A percentile compares a stretch with the other conserved stretches of the same genome.
phyloP scores from a whole-genome alignment of 495 filamentous ascomycete genomes.

The Cryomyces minteri region DNA sequence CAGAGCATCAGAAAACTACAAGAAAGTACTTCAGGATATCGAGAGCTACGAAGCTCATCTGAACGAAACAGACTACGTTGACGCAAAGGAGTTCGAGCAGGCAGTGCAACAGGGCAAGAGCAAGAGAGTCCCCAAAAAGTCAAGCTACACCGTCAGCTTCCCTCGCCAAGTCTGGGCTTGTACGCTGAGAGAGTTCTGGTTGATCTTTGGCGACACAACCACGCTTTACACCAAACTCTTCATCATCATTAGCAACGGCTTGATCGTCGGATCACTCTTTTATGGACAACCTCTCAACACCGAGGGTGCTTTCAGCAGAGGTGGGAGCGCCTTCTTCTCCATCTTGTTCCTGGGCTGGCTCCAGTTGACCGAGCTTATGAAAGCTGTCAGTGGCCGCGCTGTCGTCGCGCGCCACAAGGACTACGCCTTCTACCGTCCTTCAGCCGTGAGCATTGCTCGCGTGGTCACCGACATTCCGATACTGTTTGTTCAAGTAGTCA shows the following conservation, averaged over 20 bases:
- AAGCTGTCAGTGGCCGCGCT: constrained; percentile 41
- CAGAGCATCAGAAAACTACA: constrained; percentile 30
- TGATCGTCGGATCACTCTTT: constrained; percentile 60
- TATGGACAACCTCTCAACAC: constrained; percentile 45
- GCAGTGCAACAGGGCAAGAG: constrained; percentile 51
- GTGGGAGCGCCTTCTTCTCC: constrained; percentile 54
- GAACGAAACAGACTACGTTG: constrained; percentile 36
- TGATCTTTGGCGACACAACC: constrained; percentile 51
- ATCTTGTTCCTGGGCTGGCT: constrained; percentile 63
- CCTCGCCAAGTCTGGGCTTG: constrained; percentile 49
- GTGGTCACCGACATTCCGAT: constrained; percentile 53
- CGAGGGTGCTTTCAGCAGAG: constrained; percentile 46
- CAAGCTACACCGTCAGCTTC: constrained; percentile 53
- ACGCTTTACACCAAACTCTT: constrained; percentile 63
- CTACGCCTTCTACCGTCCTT: constrained; percentile 66
- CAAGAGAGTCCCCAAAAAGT: constrained; percentile 48
- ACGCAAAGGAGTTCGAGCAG: constrained; percentile 50
- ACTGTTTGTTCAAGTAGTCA: constrained; percentile 39
- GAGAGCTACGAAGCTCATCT: constrained; percentile 40
- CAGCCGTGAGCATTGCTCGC: constrained; percentile 48
- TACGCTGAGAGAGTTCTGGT: constrained; percentile 57
- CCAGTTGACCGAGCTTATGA: constrained; percentile 52
- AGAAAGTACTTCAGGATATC: constrained; percentile 35
- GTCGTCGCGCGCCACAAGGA: constrained; percentile 49
- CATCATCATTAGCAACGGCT: constrained; percentile 54